These are phyloP conservation scores for Fraxinus sp. DNA, from an alignment of 305 asterid species.

Conservation along the genomic window DNA sequence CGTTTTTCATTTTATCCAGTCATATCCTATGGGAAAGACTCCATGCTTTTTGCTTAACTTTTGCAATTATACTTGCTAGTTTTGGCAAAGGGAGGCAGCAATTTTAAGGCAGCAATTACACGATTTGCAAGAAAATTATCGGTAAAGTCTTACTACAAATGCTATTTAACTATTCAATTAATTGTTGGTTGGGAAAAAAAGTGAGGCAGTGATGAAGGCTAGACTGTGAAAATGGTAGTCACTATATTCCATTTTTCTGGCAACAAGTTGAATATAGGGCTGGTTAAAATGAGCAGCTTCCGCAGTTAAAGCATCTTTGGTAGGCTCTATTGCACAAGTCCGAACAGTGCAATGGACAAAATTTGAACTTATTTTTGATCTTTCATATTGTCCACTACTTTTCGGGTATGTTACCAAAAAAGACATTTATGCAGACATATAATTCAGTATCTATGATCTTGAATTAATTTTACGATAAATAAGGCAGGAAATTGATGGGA, in stretches of 20 bases:
- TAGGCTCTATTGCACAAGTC: background rate
- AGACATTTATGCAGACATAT: background rate
- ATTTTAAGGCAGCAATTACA: conserved; percentile 62
- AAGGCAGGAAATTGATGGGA: conserved; percentile 65
- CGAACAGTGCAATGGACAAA: background rate
- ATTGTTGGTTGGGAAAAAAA: background rate
- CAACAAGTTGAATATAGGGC: background rate
- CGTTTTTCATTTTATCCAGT: background rate
- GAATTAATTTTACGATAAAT: background rate
- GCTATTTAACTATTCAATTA: background rate
- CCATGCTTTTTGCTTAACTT: conserved; percentile 2
- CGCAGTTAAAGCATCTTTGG: background rate
- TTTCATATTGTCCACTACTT: background rate
- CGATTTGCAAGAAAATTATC: conserved; percentile 62
- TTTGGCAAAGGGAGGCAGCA: conserved; percentile 88
- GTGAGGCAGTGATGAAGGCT: background rate
- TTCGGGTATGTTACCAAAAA: background rate
- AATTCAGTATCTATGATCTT: background rate
- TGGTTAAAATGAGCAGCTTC: background rate
- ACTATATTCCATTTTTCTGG: background rate
- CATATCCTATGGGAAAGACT: background rate
- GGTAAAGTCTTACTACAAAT: conserved; percentile 37
- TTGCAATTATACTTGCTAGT: conserved; percentile 36
- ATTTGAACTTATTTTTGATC: background rate
- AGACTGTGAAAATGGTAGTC: background rate